Evolutionary conservation across 2,329 filamentous ascomycete species (phyloP).

Genomic region (Aspergillus niger): DNA sequence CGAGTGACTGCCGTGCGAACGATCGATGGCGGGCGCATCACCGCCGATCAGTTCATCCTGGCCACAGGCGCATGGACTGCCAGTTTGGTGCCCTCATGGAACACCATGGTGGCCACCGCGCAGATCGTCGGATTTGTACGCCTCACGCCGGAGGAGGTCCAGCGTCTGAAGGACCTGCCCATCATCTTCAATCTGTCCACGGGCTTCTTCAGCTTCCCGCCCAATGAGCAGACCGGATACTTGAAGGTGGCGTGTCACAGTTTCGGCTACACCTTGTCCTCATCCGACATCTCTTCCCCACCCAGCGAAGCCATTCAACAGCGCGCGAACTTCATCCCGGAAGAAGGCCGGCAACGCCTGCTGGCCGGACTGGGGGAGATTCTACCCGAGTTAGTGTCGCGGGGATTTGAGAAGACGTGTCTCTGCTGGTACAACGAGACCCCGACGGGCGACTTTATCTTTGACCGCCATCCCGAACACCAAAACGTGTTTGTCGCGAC

Average conservation of each 20-base stretch:
- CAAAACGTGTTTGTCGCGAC: conserved; percentile 34
- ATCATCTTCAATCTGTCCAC: conserved; percentile 52
- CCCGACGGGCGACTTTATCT: conserved; percentile 66
- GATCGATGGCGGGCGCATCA: conserved; percentile 48
- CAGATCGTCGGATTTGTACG: conserved; percentile 75
- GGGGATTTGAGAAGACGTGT: conserved; percentile 61
- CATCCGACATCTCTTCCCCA: conserved; percentile 23
- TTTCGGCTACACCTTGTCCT: conserved; percentile 58
- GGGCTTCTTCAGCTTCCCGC: conserved; percentile 54
- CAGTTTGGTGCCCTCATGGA: conserved; percentile 70
- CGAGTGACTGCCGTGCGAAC: conserved; percentile 60
- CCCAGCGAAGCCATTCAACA: conserved; percentile 21
- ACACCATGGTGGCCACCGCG: conserved; percentile 73
- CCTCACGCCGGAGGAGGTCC: conserved; percentile 68
- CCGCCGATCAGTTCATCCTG: conserved; percentile 70
- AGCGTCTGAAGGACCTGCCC: conserved; percentile 63
- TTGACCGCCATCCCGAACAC: conserved; percentile 66
- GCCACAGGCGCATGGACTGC: conserved; percentile 85
- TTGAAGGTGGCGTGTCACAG: conserved; percentile 68
- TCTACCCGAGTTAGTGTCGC: conserved; percentile 57
- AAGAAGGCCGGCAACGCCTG: conserved; percentile 60
- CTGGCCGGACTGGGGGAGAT: conserved; percentile 60
- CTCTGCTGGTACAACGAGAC: conserved; percentile 75
- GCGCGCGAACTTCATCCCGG: conserved; percentile 35
- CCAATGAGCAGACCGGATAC: conserved; percentile 28